Conservation (phyloP, 2,329 filamentous ascomycete genomes). For the Colletotrichum liriopes region DNA sequence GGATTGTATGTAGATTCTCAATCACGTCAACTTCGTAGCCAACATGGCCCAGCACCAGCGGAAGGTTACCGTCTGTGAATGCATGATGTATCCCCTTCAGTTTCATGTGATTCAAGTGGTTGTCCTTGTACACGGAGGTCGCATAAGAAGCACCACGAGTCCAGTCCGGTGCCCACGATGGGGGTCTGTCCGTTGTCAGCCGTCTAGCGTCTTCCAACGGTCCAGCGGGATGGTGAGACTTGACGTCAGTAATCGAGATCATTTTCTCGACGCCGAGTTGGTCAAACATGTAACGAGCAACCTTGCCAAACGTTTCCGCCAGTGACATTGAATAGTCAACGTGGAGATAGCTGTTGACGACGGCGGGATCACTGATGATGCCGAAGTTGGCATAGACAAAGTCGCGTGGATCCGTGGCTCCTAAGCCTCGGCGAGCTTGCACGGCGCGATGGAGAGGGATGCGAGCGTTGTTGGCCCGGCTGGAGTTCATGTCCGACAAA, state of each 20-base stretch:
- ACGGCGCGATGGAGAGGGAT: constrained; percentile 8
- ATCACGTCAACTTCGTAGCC: constrained; percentile 3
- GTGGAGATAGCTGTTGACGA: not conserved
- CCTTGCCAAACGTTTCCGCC: constrained; percentile 1
- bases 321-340: constrained; percentile 11
- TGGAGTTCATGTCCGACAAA: constrained; percentile 20
- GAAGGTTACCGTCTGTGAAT: not conserved
- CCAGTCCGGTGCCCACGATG: constrained; percentile 30
- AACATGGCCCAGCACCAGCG: constrained; percentile 16
- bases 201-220: not conserved
- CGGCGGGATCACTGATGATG: constrained; percentile 3
- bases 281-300: constrained; percentile 18
- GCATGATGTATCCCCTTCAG: not conserved
- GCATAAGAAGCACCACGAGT: constrained; percentile 1
- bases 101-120: constrained; percentile 7
- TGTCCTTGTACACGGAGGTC: constrained; percentile 4
- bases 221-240: not conserved
- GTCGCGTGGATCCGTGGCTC: constrained; percentile 21
- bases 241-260: not conserved
- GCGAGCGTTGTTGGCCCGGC: not conserved
- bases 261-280: constrained; percentile 3
- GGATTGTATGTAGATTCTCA: not conserved
- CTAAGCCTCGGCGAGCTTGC: constrained; percentile 3
- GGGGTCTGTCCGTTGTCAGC: not conserved
- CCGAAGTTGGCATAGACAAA: constrained; percentile 23